phyloP scores from a whole-genome alignment of 2,329 filamentous ascomycete species.

The Diaporthe ilicicola region DNA sequence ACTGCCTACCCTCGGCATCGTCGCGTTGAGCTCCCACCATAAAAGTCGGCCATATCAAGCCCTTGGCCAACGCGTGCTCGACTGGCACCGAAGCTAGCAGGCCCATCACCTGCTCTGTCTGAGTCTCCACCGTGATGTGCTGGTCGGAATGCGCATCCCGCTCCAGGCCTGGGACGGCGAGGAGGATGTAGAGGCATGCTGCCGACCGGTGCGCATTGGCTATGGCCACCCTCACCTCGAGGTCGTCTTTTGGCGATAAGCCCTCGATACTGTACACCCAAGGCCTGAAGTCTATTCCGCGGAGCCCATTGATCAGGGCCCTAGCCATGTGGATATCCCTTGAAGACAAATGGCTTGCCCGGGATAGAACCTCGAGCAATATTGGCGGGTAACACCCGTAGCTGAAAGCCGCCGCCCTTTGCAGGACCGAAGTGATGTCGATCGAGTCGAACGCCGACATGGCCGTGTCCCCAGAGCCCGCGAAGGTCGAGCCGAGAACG shows the following conservation, averaged over 20 bases:
- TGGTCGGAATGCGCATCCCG: not conserved
- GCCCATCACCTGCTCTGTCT: slow-evolving; percentile 56
- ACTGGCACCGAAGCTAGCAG: slow-evolving; percentile 57
- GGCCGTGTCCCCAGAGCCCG: slow-evolving; percentile 35
- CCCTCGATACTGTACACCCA: slow-evolving; percentile 51
- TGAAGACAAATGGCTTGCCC: slow-evolving; percentile 51
- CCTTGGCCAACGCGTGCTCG: slow-evolving; percentile 62
- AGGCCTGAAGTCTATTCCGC: slow-evolving; percentile 49
- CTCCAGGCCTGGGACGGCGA: slow-evolving; percentile 42
- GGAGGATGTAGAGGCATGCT: slow-evolving; percentile 55
- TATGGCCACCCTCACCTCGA: slow-evolving; percentile 50
- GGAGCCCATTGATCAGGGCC: slow-evolving; percentile 49
- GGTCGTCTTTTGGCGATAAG: slow-evolving; percentile 45
- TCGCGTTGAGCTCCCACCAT: slow-evolving; percentile 62
- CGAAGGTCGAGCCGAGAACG: slow-evolving; percentile 56
- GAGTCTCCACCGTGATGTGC: slow-evolving; percentile 33
- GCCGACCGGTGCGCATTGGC: slow-evolving; percentile 54
- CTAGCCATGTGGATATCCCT: slow-evolving; percentile 39
- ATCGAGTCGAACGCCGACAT: slow-evolving; percentile 47
- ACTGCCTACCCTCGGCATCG: slow-evolving; percentile 51
- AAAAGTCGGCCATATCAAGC: slow-evolving; percentile 65
- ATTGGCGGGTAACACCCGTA: slow-evolving; percentile 57
- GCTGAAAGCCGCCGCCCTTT: slow-evolving; percentile 52
- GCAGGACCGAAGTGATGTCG: slow-evolving; percentile 48
- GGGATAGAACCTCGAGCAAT: slow-evolving; percentile 53